Evolutionary conservation across 1,284 basidiomycete genomes (phyloP), one percentile per base, ranked within the genome.

Genomic region (Taiwanofungus camphoratus): DNA sequence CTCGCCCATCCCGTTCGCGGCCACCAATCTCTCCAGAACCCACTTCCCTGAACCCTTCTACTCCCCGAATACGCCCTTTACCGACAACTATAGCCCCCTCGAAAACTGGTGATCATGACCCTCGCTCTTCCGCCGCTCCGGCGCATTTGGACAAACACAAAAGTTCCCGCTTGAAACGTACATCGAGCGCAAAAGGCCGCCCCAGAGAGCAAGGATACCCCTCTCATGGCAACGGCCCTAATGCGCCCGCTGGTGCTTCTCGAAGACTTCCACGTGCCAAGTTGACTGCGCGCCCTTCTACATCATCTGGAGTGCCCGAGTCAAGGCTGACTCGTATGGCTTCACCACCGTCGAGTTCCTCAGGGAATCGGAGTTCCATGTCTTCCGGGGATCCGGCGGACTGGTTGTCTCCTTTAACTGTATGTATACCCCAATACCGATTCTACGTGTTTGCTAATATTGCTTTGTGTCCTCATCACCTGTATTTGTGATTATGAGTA

Each of bases 91-190:
- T n/a, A n/a, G n/a, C n/a, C n/a, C n/a, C n/a, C n/a, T n/a, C n/a
- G n/a, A n/a, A n/a, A n/a, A n/a, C n/a, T n/a, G n/a, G n/a, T n/a
- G n/a, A n/a, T n/a, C n/a, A n/a, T n/a, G n/a, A n/a, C n/a, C n/a
- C n/a, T n/a, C n/a, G n/a, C n/a, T n/a, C n/a, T n/a, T n/a, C n/a
- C n/a, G n/a, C n/a, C n/a, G n/a, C n/a, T n/a, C n/a, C n/a, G n/a
- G n/a, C n/a, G 30, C 23, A 41, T 16, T 41, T 46, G 2, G 43
- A 38, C 30, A 52, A 45, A 33, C 53, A 51, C 19, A 53, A 41
- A 42, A 27, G 52, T 12, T 53, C 55, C 36, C 55, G 55, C 18
- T 39, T 59, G 23, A 55, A 51, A 31, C 54, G 58, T 2, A 54
- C 58, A 27, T 49, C 54, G 9, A 53, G 52, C 46, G 51, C 58